These are phyloP conservation scores for Phanerochaete sordida DNA, from an alignment of 768 basidiomycete genomes.

Conservation along the genomic window DNA sequence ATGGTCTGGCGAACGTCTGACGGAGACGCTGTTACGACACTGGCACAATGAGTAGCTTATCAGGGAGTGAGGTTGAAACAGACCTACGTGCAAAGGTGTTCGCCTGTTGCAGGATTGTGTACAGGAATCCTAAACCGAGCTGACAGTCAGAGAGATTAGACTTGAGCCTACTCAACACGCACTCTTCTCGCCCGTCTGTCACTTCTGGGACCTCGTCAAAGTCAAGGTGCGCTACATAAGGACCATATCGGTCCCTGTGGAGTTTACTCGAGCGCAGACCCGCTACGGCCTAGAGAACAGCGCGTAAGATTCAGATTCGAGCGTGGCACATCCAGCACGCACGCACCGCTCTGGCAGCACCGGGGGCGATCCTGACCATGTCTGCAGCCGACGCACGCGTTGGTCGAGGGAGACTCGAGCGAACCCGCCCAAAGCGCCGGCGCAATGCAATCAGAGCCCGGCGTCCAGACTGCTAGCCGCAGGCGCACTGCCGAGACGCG, in stretches of 20 bases:
- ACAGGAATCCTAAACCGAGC: slow-evolving; percentile 50
- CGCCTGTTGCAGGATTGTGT: slow-evolving; percentile 66
- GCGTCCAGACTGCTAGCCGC: neutral
- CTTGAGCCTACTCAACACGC: neutral
- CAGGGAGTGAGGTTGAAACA: neutral
- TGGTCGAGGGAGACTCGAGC: neutral
- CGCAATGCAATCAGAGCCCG: neutral
- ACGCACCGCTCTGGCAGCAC: neutral
- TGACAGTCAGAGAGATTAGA: neutral
- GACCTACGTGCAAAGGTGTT: slow-evolving; percentile 55
- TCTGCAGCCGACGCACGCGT: neutral
- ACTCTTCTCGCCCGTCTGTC: slow-evolving; percentile 20
- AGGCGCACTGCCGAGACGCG: neutral
- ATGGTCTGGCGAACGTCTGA: slow-evolving; percentile 53
- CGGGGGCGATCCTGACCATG: neutral
- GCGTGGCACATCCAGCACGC: no score
- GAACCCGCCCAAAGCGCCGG: neutral
- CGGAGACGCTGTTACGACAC: slow-evolving; percentile 51
- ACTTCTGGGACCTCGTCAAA: slow-evolving; percentile 12
- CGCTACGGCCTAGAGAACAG: neutral
- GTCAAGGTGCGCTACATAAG: slow-evolving; percentile 18
- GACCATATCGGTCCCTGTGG: slow-evolving; percentile 19
- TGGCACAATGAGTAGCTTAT: slow-evolving; percentile 20
- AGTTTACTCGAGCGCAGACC: neutral
- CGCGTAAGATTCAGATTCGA: neutral